Percentiles rank a stretch among this genome's conserved stretches.
Conservation (phyloP, 2,329 filamentous ascomycete species). For the Zalaria obscura region DNA sequence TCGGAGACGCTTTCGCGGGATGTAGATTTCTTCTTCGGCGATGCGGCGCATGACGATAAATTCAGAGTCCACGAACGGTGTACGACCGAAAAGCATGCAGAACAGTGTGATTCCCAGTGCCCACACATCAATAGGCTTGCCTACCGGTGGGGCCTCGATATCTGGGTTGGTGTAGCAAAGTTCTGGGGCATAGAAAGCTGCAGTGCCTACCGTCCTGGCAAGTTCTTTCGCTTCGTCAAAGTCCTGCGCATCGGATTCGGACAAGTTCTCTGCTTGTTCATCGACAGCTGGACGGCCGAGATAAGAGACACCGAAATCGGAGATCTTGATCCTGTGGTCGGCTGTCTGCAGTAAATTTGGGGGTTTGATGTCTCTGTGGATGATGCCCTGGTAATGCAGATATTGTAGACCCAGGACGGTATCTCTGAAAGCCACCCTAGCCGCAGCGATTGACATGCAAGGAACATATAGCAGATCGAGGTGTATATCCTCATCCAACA, state of each 20-base stretch:
- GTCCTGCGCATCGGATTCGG: constrained; percentile 71
- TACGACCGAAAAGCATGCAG: constrained; percentile 83
- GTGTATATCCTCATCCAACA: constrained; percentile 50
- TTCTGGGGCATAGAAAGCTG: constrained; percentile 94
- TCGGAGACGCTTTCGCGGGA: constrained; percentile 68
- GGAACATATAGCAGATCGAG: constrained; percentile 91
- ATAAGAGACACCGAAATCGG: constrained; percentile 96
- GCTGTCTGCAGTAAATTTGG: constrained; percentile 82
- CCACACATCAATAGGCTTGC: constrained; percentile 93
- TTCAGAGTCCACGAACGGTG: constrained; percentile 87
- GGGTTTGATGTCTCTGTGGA: constrained; percentile 48
- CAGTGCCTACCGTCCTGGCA: constrained; percentile 96
- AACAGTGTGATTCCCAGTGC: constrained; percentile 92
- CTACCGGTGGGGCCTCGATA: constrained; percentile 55
- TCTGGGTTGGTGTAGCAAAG: constrained; percentile 89
- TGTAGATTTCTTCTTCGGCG: constrained; percentile 81
- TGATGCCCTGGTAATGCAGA: constrained; percentile 54
- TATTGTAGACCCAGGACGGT: constrained; percentile 90
- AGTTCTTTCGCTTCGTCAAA: constrained; percentile 76
- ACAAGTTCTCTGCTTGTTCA: constrained; percentile 56
- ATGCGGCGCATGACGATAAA: constrained; percentile 87
- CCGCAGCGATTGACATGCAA: constrained; percentile 74
- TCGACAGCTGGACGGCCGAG: constrained; percentile 79
- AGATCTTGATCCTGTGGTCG: constrained; percentile 86
- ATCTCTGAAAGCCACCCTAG: constrained; percentile 76